phyloP scores from a whole-genome alignment of 768 basidiomycete genomes.

The Russula foetens region DNA sequence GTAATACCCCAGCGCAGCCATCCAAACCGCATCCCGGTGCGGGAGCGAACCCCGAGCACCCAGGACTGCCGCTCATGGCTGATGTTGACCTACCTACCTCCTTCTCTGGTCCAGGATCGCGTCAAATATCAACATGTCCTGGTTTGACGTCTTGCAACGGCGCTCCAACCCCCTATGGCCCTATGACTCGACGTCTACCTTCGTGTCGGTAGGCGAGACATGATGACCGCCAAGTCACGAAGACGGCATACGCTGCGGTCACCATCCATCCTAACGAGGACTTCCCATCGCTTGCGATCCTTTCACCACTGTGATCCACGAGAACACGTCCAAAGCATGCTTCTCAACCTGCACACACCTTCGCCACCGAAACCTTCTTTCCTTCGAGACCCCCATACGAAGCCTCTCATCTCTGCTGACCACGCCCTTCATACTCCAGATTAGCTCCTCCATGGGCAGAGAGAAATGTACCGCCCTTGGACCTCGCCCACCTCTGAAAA shows the following conservation, averaged over 20 bases:
- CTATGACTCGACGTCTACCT: conserved; percentile 3
- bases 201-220: background rate
- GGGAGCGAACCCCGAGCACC: background rate
- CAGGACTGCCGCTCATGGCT: conserved; percentile 1
- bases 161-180: too few relatives aligned
- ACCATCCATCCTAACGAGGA: too few relatives aligned
- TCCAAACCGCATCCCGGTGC: background rate
- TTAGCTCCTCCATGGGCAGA: too few relatives aligned
- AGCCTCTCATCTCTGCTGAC: too few relatives aligned
- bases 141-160: too few relatives aligned
- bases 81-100: background rate
- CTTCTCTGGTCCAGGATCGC: conserved; percentile 1
- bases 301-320: background rate
- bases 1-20: background rate
- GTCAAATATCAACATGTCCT: too few relatives aligned
- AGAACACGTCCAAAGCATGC: background rate
- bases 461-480: background rate
- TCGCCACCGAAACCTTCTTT: background rate
- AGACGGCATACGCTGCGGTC: background rate
- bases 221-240: background rate
- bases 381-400: background rate
- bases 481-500: background rate
- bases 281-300: background rate
- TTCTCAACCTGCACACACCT: background rate
- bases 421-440: too few relatives aligned